Percentiles rank a stretch among this genome's conserved stretches.
These are phyloP conservation scores for Cetradonia linearis DNA, from an alignment of 495 filamentous ascomycete genomes.

Conservation along the genomic window DNA sequence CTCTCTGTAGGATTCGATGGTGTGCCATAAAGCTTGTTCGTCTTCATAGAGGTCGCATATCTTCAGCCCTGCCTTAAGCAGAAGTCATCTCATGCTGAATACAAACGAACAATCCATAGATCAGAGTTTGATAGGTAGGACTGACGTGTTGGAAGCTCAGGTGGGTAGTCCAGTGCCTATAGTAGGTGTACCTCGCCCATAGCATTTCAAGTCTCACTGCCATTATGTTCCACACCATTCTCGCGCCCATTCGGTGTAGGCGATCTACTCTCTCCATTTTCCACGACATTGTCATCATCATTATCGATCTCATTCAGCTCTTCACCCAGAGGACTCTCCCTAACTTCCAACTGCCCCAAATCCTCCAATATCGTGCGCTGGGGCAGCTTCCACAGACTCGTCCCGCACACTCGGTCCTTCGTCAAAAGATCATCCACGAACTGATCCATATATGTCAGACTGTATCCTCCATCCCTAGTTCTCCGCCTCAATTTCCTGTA, in stretches of 20 bases:
- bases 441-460: conserved; percentile 75
- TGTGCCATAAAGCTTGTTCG: background rate
- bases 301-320: conserved; percentile 77
- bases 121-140: background rate
- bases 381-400: conserved; percentile 86
- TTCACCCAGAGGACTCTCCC: conserved; percentile 68
- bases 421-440: conserved; percentile 88
- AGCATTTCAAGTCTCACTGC: conserved; percentile 6
- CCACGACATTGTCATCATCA: conserved; percentile 39
- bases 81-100: background rate
- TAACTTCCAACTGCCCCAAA: conserved; percentile 72
- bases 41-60: background rate
- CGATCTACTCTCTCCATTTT: background rate
- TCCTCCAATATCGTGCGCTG: conserved; percentile 78
- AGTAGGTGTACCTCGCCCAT: background rate
- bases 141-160: background rate
- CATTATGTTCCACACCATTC: background rate
- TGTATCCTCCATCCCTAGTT: conserved; percentile 56
- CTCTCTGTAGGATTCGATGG: background rate
- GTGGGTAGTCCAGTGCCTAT: background rate
- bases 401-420: conserved; percentile 83
- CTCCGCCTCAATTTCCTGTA: conserved; percentile 70
- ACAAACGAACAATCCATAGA: background rate
- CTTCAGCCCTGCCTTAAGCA: background rate
- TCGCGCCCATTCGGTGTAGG: conserved; percentile 5